Base-by-base conservation (phyloP, 148 eudicot species). In the Camellia lanceoleosa region DNA sequence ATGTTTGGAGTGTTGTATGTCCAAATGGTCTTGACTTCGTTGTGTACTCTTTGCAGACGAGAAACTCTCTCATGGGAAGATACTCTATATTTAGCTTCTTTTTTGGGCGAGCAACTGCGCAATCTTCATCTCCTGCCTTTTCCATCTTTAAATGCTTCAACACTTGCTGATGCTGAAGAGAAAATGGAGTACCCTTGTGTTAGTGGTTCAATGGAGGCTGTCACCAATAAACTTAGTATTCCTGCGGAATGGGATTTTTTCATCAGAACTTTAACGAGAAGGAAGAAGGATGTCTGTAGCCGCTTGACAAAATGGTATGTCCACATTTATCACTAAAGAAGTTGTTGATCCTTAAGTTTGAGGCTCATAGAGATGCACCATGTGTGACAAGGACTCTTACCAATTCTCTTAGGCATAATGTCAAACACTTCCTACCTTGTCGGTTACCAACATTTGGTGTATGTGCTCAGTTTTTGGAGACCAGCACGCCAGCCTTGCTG, bases 301-400 rank as follows among this genome's bases (percentile, higher is more conserved):
- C 97, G 91, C 77, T 85, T 93, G 88, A 80, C 78, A 67, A 85
- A 87, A 82, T 95, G 99, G 99, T 95, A 92, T 55, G 87, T 61
- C 54, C 38, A 9, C 16, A 54, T 46, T 58, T 70, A 23, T 51
- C 12, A 5, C 42, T 59, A 66, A n/a, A 58, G 23, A 54, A 55
- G 12, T 16, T 44, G 13, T 9, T 65, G 7, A 15, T 63, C 4
- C 68, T 66, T n/a, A n/a, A 61, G 11, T 3, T 38, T 41, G 8
- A 51, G 41, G 42, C 58, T 74, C 58, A 42, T 19, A 56, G 11
- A 63, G 23, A 20, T 73, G 2, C 14, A 23, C 15, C 52, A 61
- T 5, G 43, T 73, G 42, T 56, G 64, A 56, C 20, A 7, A 15
- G 12, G 49, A 56, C 64, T 38, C 30, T 55, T 56, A 7, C 42